These are phyloP conservation scores for Mariannaea elegans DNA, from an alignment of 2,329 filamentous ascomycete species.

Conservation along the genomic window DNA sequence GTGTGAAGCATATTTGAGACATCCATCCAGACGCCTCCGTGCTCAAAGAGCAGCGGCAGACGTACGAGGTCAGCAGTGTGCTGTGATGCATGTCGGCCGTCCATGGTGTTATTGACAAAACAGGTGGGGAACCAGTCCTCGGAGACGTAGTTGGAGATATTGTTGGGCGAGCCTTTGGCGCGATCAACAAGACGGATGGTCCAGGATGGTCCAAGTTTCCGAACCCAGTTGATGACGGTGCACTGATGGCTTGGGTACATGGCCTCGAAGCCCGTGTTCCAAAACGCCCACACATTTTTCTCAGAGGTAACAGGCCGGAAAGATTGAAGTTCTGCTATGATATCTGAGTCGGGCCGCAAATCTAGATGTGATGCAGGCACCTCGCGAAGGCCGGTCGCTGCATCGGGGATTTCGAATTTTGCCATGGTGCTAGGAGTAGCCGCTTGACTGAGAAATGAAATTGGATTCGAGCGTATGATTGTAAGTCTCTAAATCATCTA, in stretches of 20 bases:
- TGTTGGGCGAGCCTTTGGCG: conserved; percentile 47
- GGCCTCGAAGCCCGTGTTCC: conserved; percentile 46
- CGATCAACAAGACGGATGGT: conserved; percentile 52
- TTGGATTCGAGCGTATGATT: too few species aligned
- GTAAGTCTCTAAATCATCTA: too few species aligned
- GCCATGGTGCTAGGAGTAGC: too few species aligned
- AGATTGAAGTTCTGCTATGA: conserved; percentile 40
- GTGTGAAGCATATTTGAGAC: conserved; percentile 53
- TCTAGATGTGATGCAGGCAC: too few species aligned
- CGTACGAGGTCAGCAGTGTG: conserved; percentile 55
- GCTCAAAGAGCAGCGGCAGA: conserved; percentile 47
- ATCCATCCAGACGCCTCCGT: conserved; percentile 53
- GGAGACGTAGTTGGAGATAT: conserved; percentile 47
- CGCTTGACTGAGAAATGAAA: too few species aligned
- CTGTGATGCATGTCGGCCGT: conserved; percentile 49
- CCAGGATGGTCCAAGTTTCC: conserved; percentile 49
- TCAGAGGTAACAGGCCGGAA: conserved; percentile 46
- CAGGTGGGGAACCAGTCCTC: conserved; percentile 39
- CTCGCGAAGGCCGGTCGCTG: too few species aligned
- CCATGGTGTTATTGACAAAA: conserved; percentile 46
- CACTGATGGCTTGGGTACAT: conserved; percentile 51
- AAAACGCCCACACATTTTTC: conserved; percentile 55
- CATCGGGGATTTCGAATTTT: too few species aligned
- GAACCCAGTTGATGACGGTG: conserved; percentile 52
- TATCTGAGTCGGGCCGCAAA: conserved; percentile 30